Evolutionary conservation across 2,329 filamentous ascomycete genomes (phyloP), one percentile per base, ranked within the genome.

Genomic region (Aspergillus uvarum): DNA sequence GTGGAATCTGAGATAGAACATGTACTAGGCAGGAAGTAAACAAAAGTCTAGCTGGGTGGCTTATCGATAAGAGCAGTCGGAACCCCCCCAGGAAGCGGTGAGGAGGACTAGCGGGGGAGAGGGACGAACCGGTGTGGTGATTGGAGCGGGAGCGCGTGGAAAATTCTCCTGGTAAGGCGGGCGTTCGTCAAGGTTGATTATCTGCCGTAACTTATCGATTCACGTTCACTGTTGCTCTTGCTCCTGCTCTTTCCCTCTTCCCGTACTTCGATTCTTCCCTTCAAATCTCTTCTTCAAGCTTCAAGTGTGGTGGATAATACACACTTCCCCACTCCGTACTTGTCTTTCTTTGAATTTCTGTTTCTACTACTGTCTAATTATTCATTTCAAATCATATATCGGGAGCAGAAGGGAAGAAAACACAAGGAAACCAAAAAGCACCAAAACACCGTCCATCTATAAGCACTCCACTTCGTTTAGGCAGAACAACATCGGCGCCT

Each of bases 81-180:
- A 3, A 26, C 19, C 16, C 44, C 38, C 24, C 24, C 52, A 21
- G 53, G 53, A 55, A 55, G 53, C 53, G 53, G 53, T 55, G 44
- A 55, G 21, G 42, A 21, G 21, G 42, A 24, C 42, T 29, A 19
- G 53, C 19, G 4, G 26, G n/a, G 38, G 32, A 29, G 38, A 29
- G 21, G 31, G 31, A 32, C 54, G n/a, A 59, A 56, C 60, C 54
- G 59, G 58, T 64, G 64, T 67, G 66, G 63, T 67, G 63, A 67
- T 68, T 68, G 63, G 61, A 58, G 53, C 61, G 54, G 58, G 49
- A 67, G 66, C 60, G 61, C 66, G 66, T 68, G 66, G 66, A 67
- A 67, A 67, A 66, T 65, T 64, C 61, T 63, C 60, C 58, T 57
- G 48, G 38, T 16, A 44, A 16, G 14, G 16, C 16, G 14, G 21